These are phyloP conservation scores for Plasmodium reichenowi DNA, from an alignment of 169 alveolate genomes.

Conservation along the genomic window DNA sequence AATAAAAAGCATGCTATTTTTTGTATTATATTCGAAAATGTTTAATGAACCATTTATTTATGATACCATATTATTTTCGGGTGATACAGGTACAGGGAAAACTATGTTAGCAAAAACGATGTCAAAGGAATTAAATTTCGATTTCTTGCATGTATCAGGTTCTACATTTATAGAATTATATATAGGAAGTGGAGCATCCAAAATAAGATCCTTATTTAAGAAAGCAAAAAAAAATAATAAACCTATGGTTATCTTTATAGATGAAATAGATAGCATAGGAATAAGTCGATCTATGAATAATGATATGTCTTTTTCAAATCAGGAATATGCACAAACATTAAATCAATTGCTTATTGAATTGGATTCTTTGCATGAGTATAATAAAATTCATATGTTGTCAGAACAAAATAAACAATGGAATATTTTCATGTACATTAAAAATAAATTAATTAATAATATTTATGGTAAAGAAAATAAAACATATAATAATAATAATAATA, in stretches of 20 bases:
- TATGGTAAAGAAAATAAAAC: neutral
- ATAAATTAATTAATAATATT: neutral
- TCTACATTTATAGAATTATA: conserved; percentile 58
- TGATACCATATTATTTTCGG: conserved; percentile 42
- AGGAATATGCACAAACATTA: conserved; percentile 68
- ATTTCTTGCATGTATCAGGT: conserved; percentile 59
- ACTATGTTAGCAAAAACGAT: conserved; percentile 53
- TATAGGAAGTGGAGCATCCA: conserved; percentile 74
- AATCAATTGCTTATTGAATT: conserved; percentile 64
- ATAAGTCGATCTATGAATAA: conserved; percentile 11
- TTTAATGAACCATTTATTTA: neutral
- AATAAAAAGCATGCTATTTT: conserved; percentile 30
- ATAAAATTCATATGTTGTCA: conserved; percentile 6
- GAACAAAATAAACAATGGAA: neutral
- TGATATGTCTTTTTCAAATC: conserved; percentile 6
- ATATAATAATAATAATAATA: neutral
- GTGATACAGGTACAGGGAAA: conserved; percentile 73
- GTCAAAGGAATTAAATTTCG: conserved; percentile 51
- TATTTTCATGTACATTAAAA: neutral
- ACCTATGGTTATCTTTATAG: conserved; percentile 39
- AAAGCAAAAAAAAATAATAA: conserved; percentile 40
- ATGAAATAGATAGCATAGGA: conserved; percentile 74
- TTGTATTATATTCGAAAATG: conserved; percentile 26
- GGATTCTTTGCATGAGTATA: conserved; percentile 66
- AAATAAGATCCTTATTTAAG: conserved; percentile 44